phyloP scores from a whole-genome alignment of 106 monocot species.

The Dactylorhiza incarnata region DNA sequence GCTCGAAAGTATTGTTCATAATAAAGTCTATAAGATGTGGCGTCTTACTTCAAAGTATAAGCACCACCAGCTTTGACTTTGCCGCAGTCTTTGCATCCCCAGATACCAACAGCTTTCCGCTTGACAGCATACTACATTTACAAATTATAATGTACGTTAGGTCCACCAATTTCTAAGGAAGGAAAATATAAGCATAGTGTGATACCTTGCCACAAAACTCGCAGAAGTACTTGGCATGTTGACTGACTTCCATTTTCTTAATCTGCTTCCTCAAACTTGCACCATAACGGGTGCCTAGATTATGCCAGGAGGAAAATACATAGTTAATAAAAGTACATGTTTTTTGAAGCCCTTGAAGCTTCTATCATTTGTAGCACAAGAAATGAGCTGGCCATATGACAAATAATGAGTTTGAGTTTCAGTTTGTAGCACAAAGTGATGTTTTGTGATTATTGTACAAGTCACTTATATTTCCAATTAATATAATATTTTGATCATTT shows the following conservation, averaged over 20 bases:
- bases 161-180: not conserved
- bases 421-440: no score
- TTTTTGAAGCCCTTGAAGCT: not conserved
- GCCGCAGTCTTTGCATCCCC: conserved; percentile 43
- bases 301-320: not conserved
- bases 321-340: not conserved
- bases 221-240: conserved; percentile 69
- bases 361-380: no score
- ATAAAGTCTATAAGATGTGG: not conserved
- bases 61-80: conserved; percentile 37
- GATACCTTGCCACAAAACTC: conserved; percentile 61
- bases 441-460: no score
- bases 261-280: conserved; percentile 70
- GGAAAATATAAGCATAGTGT: not conserved
- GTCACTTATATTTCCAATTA: no score
- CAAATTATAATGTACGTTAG: not conserved
- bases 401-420: no score
- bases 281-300: conserved; percentile 59
- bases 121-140: conserved; percentile 21
- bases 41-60: conserved; percentile 19
- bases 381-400: no score
- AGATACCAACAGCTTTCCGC: conserved; percentile 21
- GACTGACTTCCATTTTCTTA: conserved; percentile 66
- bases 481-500: no score
- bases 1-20: not conserved